Evolutionary conservation across 2,329 filamentous ascomycete species (phyloP).

Genomic region (Mollisia scopiformis): DNA sequence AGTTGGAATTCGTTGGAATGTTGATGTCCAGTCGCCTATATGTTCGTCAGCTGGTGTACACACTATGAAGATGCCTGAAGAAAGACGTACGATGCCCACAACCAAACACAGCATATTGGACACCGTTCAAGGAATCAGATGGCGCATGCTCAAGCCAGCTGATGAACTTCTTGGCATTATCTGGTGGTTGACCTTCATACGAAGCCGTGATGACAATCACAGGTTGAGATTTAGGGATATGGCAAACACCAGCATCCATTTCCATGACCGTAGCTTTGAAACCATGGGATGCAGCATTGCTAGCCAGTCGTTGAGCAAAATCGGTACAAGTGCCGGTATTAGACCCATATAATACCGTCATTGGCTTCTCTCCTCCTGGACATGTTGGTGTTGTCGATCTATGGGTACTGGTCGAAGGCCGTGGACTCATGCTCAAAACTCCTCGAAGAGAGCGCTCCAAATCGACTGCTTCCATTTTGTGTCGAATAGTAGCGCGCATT

Average conservation of each 20-base stretch:
- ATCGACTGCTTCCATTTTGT: slow-evolving; percentile 47
- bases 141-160: slow-evolving; percentile 58
- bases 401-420: background rate
- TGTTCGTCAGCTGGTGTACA: background rate
- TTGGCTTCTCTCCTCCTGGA: slow-evolving; percentile 17
- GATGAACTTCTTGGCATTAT: slow-evolving; percentile 72
- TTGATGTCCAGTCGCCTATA: slow-evolving; percentile 57
- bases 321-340: slow-evolving; percentile 77
- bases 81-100: slow-evolving; percentile 54
- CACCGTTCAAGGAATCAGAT: slow-evolving; percentile 49
- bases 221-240: slow-evolving; percentile 61
- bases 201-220: slow-evolving; percentile 70
- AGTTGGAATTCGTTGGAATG: slow-evolving; percentile 70
- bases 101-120: slow-evolving; percentile 71
- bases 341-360: slow-evolving; percentile 74
- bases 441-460: slow-evolving; percentile 43
- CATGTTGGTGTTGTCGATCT: background rate
- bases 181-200: slow-evolving; percentile 75
- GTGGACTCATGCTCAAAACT: background rate
- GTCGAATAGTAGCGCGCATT: slow-evolving; percentile 60
- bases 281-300: slow-evolving; percentile 60
- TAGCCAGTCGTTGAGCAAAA: slow-evolving; percentile 64
- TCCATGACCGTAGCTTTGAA: slow-evolving; percentile 55
- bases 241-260: slow-evolving; percentile 64
- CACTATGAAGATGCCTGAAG: background rate